These are phyloP conservation scores for Chrysophaeum taylorii DNA, from an alignment of 352 stramenopile genomes.

Conservation along the genomic window DNA sequence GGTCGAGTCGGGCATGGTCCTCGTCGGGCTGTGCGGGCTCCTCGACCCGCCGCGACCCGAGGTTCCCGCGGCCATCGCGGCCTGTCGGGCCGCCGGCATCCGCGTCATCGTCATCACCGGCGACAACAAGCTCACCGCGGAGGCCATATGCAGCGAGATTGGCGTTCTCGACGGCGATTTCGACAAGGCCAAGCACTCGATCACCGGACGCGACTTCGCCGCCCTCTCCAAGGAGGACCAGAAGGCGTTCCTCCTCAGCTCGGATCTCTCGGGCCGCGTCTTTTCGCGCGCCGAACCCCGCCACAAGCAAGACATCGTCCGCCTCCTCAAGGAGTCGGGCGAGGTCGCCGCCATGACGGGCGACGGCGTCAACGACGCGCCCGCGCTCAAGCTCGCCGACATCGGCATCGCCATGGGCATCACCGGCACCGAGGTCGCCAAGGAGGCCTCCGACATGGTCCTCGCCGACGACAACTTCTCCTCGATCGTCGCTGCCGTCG, in stretches of 20 bases:
- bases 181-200: conserved; percentile 43
- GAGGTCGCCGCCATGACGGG: conserved; percentile 93
- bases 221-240: conserved; percentile 75
- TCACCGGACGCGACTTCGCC: conserved; percentile 91
- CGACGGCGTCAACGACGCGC: conserved; percentile 98
- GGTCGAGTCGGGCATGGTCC: conserved; percentile 87
- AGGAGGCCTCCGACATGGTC: conserved; percentile 95
- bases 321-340: conserved; percentile 76
- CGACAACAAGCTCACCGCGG: conserved; percentile 93
- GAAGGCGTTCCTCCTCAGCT: conserved; percentile 65
- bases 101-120: conserved; percentile 99
- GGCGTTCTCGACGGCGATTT: conserved; percentile 60
- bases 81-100: conserved; percentile 88
- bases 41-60: conserved; percentile 93
- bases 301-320: conserved; percentile 88
- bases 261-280: conserved; percentile 65
- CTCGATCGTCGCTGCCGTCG: conserved; percentile 70
- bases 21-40: conserved; percentile 94
- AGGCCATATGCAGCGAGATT: conserved; percentile 88
- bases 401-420: conserved; percentile 98
- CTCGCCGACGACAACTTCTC: conserved; percentile 81
- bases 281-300: conserved; percentile 93
- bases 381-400: conserved; percentile 89
- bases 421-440: conserved; percentile 90
- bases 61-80: conserved; percentile 85